Conservation (phyloP, 2,329 filamentous ascomycete species). For the Emergomyces africanus region DNA sequence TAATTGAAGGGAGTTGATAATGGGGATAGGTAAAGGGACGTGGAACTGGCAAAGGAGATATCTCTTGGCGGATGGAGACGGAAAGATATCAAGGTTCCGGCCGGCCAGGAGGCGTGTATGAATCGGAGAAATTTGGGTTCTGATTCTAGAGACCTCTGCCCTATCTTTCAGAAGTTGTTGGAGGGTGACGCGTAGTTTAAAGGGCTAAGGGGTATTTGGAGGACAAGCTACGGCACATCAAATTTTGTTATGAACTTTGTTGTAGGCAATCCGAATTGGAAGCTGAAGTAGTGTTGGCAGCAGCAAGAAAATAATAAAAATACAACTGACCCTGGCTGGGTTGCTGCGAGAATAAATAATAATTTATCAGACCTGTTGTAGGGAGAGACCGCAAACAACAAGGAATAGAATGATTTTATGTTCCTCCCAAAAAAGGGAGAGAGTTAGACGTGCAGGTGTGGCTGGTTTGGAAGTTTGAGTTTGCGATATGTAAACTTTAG, state of each 20-base stretch:
- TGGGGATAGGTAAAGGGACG: background rate
- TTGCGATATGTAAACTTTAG: background rate
- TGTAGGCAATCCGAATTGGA: background rate
- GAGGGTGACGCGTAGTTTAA: background rate
- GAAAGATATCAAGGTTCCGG: background rate
- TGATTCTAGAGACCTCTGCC: background rate
- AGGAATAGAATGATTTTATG: background rate
- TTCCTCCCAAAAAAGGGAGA: background rate
- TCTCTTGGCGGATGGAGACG: background rate
- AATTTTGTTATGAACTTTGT: background rate
- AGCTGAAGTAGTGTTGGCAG: background rate
- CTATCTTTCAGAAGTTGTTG: background rate
- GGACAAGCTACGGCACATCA: background rate
- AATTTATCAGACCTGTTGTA: background rate
- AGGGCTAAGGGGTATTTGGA: background rate
- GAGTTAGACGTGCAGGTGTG: background rate
- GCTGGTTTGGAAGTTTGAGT: background rate
- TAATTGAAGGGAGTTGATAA: background rate
- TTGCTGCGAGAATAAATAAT: background rate
- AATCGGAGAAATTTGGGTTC: background rate
- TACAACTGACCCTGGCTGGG: background rate
- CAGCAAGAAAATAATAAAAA: background rate
- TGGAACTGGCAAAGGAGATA: background rate
- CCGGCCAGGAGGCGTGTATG: background rate
- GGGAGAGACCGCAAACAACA: background rate